These are phyloP conservation scores for Fusarium denticulatum DNA, from an alignment of 2,329 filamentous ascomycete species.

Conservation along the genomic window DNA sequence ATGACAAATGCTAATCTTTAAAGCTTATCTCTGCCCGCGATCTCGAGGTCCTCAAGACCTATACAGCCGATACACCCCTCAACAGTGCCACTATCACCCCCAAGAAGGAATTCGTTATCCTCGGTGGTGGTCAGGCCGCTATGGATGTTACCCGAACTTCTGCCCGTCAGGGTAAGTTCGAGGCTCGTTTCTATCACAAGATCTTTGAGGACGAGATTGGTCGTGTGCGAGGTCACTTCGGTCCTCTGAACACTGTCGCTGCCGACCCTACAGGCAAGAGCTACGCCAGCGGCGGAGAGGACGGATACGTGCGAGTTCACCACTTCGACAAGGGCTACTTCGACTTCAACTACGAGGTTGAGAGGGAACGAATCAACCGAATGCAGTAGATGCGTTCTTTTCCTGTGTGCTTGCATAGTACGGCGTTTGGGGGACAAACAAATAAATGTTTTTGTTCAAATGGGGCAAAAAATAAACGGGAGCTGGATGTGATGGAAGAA, in stretches of 20 bases:
- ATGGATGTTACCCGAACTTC: conserved; percentile 98
- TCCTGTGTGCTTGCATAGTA: conserved; percentile 56
- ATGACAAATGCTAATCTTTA: conserved; percentile 16
- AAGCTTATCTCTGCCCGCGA: conserved; percentile 85
- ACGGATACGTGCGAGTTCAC: conserved; percentile 97
- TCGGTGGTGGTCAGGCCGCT: conserved; percentile 96
- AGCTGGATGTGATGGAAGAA: conserved; percentile 24
- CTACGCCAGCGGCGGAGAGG: conserved; percentile 96
- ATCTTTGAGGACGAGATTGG: conserved; percentile 99
- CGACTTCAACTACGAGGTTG: conserved; percentile 98
- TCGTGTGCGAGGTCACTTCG: conserved; percentile 96
- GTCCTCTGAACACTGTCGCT: conserved; percentile 94
- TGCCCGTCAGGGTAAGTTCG: conserved; percentile 97
- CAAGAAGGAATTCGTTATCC: conserved; percentile 97
- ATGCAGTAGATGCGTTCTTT: conserved; percentile 50
- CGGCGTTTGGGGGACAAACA: conserved; percentile 51
- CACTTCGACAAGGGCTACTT: conserved; percentile 99
- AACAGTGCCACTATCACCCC: conserved; percentile 95
- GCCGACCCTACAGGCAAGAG: conserved; percentile 90
- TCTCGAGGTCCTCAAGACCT: conserved; percentile 93
- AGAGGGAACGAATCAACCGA: conserved; percentile 77
- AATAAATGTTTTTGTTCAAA: conserved; percentile 46
- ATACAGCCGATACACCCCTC: conserved; percentile 89
- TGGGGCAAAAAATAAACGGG: conserved; percentile 43
- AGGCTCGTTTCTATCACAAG: conserved; percentile 99